Base-by-base conservation (phyloP, 2,329 filamentous ascomycete species). In the Dryadomyces quercivorus region DNA sequence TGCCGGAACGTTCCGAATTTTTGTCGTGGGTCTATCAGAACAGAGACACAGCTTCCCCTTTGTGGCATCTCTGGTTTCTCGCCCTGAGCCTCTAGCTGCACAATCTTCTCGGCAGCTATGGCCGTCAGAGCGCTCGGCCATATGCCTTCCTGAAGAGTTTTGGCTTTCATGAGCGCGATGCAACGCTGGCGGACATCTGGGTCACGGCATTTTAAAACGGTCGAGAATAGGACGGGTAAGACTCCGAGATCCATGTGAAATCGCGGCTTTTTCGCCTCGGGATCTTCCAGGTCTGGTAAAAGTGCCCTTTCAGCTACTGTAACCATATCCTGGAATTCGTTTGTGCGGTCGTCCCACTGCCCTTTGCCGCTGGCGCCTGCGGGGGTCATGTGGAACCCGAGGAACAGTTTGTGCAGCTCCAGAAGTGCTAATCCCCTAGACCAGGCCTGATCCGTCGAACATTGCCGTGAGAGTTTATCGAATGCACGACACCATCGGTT, bases 171-270 rank as follows among this genome's bases (percentile, higher is more conserved):
- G 4, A 58, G 48, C 2, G 45, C 40, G 9, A 58, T 26, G 2
- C 53, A 53, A 5, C 55, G 55, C 15, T n/a, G 57, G 3, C 53
- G 57, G 10, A 58, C 55, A 3, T 13, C 51, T 2, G 40, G 31
- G 10, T 57, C 50, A 5, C 51, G 48, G 34, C 55, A 58, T 13
- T 51, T 51, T 15, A 55, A 22, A 5, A 58, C 52, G 0, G 52
- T 53, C 10, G 52, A 55, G 22, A 57, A 55, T 36, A 57, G 51
- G 20, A 58, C 45, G 10, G 57, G 57, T 1, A 58, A 45, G 5
- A 58, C 55, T 22, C 57, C 57, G 7, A 58, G 45, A 15, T 58
- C 57, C 57, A 58, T 58, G 44, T 58, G 55, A 34, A 58, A 58
- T 6, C 48, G 40, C 0, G 48, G 53, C 16, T 18, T 15, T 34